Evolutionary conservation across 306 rosid species (phyloP).

Genomic region (Crataegus laevigata): DNA sequence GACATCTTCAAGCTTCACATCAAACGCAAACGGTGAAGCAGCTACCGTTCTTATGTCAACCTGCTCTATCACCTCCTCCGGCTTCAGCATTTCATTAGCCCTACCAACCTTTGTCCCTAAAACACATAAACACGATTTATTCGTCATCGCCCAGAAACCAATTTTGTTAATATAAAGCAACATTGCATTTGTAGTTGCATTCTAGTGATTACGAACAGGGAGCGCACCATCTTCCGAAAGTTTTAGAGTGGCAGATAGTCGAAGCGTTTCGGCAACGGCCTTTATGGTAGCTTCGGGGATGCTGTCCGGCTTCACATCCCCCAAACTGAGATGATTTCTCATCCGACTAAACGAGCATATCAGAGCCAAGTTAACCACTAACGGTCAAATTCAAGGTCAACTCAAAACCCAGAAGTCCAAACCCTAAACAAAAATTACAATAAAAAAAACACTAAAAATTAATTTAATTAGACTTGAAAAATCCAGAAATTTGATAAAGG

Average conservation of each 20-base stretch:
- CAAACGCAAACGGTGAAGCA: constrained; percentile 64
- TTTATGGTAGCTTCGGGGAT: constrained; percentile 43
- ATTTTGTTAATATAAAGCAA: neutral
- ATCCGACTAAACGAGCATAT: constrained; percentile 78
- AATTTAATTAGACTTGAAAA: neutral
- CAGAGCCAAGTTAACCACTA: constrained; percentile 73
- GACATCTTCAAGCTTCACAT: constrained; percentile 63
- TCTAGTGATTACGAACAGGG: neutral
- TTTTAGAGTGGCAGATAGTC: constrained; percentile 45
- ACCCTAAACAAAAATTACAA: neutral
- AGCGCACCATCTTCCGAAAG: constrained; percentile 78
- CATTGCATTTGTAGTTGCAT: neutral
- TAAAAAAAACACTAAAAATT: neutral
- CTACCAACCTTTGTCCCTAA: constrained; percentile 65
- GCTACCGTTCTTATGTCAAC: constrained; percentile 74
- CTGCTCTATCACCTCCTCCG: constrained; percentile 75
- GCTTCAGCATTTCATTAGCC: constrained; percentile 49
- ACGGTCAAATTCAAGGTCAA: constrained; percentile 37
- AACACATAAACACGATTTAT: constrained; percentile 1
- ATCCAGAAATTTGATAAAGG: constrained; percentile 23
- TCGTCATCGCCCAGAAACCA: neutral
- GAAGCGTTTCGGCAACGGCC: constrained; percentile 69
- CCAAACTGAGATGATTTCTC: constrained; percentile 66
- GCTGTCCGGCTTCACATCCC: constrained; percentile 42
- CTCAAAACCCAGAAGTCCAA: neutral